Base-by-base conservation (phyloP, 331 rosid genomes). In the Acacia pycnantha region DNA sequence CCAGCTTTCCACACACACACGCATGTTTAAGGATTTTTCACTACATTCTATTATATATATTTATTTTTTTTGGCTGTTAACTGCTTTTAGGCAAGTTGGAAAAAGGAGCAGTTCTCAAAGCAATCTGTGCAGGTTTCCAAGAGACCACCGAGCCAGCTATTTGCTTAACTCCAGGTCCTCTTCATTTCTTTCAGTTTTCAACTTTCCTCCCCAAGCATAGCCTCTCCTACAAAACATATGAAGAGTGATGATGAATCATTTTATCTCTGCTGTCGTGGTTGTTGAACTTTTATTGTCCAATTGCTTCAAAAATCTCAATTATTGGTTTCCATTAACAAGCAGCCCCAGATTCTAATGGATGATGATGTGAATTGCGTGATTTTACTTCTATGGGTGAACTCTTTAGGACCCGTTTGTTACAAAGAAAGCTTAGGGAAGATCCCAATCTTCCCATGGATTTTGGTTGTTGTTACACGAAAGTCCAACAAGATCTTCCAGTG, bases 91-190 rank as follows among this genome's bases (percentile, higher is more conserved):
- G 58, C n/a, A 51, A 90, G 89, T 77, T 95, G 90, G 96, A 92
- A 82, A 93, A 75, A 86, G 89, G 85, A 88, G 91, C 99, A 77
- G 94, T 95, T 71, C 91, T 95, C 76, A 95, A 95, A 87, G 99
- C 98, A 82, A 79, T 93, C 77, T 95, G 99, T 87, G 85, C 98
- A 19, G 95, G 97, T 79, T 95, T 95, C 71, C 87, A 91, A 83
- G 99, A 95, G 89, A 92, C 98, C 59, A 93, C 99, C 73, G 99
- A 95, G 80, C 99, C 98, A 56, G 77, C 92, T 54, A 88, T 93
- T 85, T 95, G 99, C 83, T 90, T 95, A 80, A 88, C 91, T 67
- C 89, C 91, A 90, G 98, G 99, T 95, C 73, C 73, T 44, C 67
- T 79, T 82, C 73, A n/a, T 54, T 84, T 59, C 67, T 27, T 67